Evolutionary conservation across 73 alveolate species (phyloP).

Genomic region (Paramecium sonneborni): DNA sequence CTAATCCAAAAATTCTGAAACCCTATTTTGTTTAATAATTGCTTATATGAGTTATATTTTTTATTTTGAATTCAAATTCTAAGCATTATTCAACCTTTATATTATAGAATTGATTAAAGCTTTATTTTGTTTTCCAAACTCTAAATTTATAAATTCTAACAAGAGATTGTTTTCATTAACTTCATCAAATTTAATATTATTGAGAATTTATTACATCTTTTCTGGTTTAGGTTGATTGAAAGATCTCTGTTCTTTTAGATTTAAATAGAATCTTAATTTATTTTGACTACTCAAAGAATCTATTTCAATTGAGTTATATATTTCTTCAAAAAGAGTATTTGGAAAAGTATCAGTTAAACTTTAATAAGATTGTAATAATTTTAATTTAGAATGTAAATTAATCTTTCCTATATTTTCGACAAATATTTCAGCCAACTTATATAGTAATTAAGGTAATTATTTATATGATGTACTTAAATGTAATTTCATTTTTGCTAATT

Average conservation of each 20-base stretch:
- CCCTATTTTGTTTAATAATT: background rate
- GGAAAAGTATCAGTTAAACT: background rate
- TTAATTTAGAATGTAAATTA: background rate
- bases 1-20: background rate
- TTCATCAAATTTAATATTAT: background rate
- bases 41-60: background rate
- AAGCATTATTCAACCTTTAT: background rate
- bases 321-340: background rate
- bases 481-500: background rate
- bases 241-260: background rate
- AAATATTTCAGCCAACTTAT: background rate
- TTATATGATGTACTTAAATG: background rate
- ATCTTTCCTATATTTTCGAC: background rate
- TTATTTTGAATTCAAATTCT: background rate
- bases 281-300: background rate
- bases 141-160: background rate
- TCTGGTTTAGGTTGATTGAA: background rate
- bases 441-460: background rate
- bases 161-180: background rate
- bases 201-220: background rate
- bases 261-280: background rate
- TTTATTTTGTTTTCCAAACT: background rate
- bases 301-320: background rate
- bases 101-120: background rate
- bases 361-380: background rate